Percentiles rank a stretch among this genome's conserved stretches.
Evolutionary conservation across 805 yeast genomes (phyloP).

Genomic region (Yamadazyma olivae): DNA sequence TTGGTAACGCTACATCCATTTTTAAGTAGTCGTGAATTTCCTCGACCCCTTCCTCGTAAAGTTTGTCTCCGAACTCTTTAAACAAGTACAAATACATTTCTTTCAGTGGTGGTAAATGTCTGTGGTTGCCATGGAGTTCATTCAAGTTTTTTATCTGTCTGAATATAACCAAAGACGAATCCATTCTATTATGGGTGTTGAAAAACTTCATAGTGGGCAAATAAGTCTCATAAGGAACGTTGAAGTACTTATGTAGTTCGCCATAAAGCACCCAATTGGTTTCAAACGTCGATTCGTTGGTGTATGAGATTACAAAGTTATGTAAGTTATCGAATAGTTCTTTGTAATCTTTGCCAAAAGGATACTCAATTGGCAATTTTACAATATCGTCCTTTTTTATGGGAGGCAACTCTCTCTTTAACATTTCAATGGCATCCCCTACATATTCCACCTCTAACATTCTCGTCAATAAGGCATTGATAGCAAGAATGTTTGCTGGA

Average conservation of each 20-base stretch:
- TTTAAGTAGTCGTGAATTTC: constrained; percentile 63
- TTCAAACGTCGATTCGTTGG: constrained; percentile 28
- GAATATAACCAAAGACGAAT: constrained; percentile 61
- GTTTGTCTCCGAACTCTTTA: constrained; percentile 54
- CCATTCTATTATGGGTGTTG: constrained; percentile 51
- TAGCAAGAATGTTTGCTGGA: constrained; percentile 24
- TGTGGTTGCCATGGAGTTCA: constrained; percentile 44
- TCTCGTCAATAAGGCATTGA: constrained; percentile 22
- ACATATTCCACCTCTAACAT: constrained; percentile 35
- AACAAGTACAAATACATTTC: constrained; percentile 62
- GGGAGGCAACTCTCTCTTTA: constrained; percentile 37
- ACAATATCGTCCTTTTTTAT: constrained; percentile 25
- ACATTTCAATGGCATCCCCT: constrained; percentile 40
- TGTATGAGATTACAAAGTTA: constrained; percentile 27
- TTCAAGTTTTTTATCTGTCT: constrained; percentile 55
- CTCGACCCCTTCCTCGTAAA: constrained; percentile 62
- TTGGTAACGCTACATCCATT: constrained; percentile 51
- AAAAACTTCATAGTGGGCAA: constrained; percentile 58
- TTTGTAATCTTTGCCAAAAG: constrained; percentile 23
- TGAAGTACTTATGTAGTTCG: constrained; percentile 51
- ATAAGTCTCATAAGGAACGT: constrained; percentile 57
- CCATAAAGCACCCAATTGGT: constrained; percentile 62
- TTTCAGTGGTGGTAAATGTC: constrained; percentile 28
- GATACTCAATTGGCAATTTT: constrained; percentile 24
- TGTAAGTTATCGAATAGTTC: constrained; percentile 27